A percentile compares a stretch with the other conserved stretches of the same genome.
Conservation (phyloP, 108 stramenopile genomes). For the Aurantiochytrium sp. region DNA sequence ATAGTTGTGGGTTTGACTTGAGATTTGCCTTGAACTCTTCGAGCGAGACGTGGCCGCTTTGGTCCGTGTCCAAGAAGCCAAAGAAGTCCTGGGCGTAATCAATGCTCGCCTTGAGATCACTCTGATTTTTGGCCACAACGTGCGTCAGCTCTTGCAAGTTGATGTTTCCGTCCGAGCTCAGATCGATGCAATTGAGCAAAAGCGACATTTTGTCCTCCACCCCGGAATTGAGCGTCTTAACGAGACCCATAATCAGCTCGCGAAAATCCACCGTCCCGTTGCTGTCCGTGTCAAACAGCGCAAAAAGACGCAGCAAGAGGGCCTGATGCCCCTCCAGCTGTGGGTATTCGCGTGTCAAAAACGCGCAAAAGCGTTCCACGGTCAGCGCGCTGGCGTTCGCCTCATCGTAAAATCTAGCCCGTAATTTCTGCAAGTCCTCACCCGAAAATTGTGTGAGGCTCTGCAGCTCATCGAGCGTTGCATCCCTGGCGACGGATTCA, state of each 20-base stretch:
- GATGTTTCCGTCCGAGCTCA: not conserved
- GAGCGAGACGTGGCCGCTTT: not conserved
- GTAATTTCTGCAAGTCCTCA: not conserved
- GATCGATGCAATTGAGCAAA: not conserved
- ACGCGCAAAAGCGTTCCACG: not conserved
- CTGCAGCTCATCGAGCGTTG: not conserved
- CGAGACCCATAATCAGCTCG: not conserved
- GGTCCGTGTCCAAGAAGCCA: not conserved
- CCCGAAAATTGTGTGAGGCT: not conserved
- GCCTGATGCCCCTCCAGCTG: not conserved
- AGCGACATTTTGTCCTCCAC: constrained; percentile 4
- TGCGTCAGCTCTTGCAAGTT: constrained; percentile 15
- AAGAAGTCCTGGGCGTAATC: constrained; percentile 4
- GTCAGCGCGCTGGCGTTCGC: not conserved
- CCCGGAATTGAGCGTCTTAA: not conserved
- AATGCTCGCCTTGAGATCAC: not conserved
- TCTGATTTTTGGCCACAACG: not conserved
- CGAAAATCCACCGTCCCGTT: not conserved
- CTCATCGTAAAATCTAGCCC: not conserved
- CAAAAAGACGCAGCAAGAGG: not conserved
- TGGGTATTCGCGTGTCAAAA: not conserved
- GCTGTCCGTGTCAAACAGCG: not conserved
- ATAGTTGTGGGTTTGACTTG: not conserved
- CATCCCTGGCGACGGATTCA: not conserved
- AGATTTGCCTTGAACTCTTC: not conserved